These are phyloP conservation scores for Daldinia sp. DNA, from an alignment of 2,329 filamentous ascomycete genomes.

Conservation along the genomic window DNA sequence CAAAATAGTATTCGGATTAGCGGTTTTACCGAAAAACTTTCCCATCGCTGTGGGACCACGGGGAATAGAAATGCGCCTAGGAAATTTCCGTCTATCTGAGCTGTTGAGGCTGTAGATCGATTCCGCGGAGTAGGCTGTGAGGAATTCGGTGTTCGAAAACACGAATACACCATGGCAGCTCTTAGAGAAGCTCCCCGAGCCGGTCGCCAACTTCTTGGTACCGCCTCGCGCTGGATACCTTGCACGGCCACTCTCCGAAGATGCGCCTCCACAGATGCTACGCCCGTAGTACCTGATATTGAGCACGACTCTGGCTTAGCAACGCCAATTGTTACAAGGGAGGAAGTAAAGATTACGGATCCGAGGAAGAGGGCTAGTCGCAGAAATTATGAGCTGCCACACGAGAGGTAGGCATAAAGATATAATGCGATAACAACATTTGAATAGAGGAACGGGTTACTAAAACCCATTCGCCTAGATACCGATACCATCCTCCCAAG, in stretches of 20 bases:
- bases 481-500: slow-evolving; percentile 93
- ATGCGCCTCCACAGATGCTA: slow-evolving; percentile 62
- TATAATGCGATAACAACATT: background rate
- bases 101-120: slow-evolving; percentile 17
- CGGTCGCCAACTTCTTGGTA: slow-evolving; percentile 46
- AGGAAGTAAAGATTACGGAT: slow-evolving; percentile 59
- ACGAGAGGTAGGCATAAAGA: slow-evolving; percentile 42
- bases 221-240: slow-evolving; percentile 44
- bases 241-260: slow-evolving; percentile 50
- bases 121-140: slow-evolving; percentile 24
- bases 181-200: slow-evolving; percentile 50
- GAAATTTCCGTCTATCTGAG: slow-evolving; percentile 33
- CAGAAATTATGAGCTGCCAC: slow-evolving; percentile 47
- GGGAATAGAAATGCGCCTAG: background rate
- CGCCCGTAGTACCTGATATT: slow-evolving; percentile 60
- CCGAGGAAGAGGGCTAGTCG: slow-evolving; percentile 58
- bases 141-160: slow-evolving; percentile 11
- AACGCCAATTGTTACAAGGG: slow-evolving; percentile 54
- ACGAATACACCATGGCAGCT: slow-evolving; percentile 43
- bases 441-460: slow-evolving; percentile 17
- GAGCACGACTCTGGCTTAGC: slow-evolving; percentile 64
- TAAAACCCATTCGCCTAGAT: slow-evolving; percentile 65
- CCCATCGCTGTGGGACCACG: slow-evolving; percentile 1
- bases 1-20: background rate
- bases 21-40: slow-evolving; percentile 28